Conservation (phyloP, 306 rosid genomes). For the Leucaena leucocephala region DNA sequence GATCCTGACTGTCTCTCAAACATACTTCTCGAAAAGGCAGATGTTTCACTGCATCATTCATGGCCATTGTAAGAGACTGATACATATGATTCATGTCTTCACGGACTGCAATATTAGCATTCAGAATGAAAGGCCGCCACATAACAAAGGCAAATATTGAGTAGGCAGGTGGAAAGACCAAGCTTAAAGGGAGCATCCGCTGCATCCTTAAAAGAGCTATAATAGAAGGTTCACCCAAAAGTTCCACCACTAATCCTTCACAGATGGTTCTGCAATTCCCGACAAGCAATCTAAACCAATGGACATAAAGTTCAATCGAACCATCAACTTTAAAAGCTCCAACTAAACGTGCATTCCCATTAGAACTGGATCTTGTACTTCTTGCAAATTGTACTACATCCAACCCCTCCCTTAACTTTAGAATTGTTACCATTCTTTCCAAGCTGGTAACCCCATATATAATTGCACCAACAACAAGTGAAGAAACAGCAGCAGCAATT, state of each 20-base stretch:
- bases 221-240: constrained; percentile 82
- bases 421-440: constrained; percentile 83
- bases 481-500: constrained; percentile 85
- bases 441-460: constrained; percentile 80
- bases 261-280: constrained; percentile 86
- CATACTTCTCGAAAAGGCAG: constrained; percentile 92
- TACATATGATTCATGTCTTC: constrained; percentile 76
- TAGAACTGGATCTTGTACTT: constrained; percentile 75
- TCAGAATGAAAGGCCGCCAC: constrained; percentile 73
- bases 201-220: constrained; percentile 93
- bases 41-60: constrained; percentile 77
- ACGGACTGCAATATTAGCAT: constrained; percentile 57
- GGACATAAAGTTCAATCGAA: constrained; percentile 78
- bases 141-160: constrained; percentile 77
- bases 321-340: constrained; percentile 66
- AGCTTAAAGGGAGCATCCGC: constrained; percentile 76
- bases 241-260: constrained; percentile 91
- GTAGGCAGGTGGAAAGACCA: constrained; percentile 93
- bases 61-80: constrained; percentile 67
- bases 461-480: constrained; percentile 78
- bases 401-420: constrained; percentile 84
- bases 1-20: constrained; percentile 78
- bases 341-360: constrained; percentile 78
- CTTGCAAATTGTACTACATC: constrained; percentile 79
- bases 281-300: constrained; percentile 92